Conservation (phyloP, 768 basidiomycete genomes). For the Naganishia antarctica region DNA sequence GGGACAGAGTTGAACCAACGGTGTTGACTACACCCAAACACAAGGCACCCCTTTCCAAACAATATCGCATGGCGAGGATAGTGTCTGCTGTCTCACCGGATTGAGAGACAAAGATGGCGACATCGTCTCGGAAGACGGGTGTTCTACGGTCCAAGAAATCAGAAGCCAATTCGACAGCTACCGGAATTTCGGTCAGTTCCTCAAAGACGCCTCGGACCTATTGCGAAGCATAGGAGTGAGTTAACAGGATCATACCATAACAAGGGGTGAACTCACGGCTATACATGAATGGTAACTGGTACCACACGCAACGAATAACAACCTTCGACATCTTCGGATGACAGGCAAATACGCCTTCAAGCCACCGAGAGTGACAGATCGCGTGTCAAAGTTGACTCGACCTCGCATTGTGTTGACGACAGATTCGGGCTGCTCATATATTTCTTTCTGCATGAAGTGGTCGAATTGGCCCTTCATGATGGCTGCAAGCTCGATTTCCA, state of each 20-base stretch:
- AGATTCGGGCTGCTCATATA: constrained; percentile 95
- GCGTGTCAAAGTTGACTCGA: constrained; percentile 93
- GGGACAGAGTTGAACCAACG: constrained; percentile 93
- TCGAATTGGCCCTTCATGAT: constrained; percentile 99
- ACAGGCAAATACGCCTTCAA: constrained; percentile 90
- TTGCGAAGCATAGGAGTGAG: neutral
- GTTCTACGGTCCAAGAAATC: constrained; percentile 99
- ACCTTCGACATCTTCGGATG: constrained; percentile 87
- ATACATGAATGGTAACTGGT: constrained; percentile 96
- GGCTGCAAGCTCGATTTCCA: constrained; percentile 97
- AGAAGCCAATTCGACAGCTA: constrained; percentile 91
- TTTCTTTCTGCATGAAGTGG: constrained; percentile 99
- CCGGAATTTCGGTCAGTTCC: constrained; percentile 96
- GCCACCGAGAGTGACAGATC: constrained; percentile 88
- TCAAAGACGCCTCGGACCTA: constrained; percentile 91
- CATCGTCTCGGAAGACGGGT: constrained; percentile 97
- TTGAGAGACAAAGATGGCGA: constrained; percentile 92
- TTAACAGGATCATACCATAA: neutral
- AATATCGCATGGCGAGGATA: constrained; percentile 91
- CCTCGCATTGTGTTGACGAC: constrained; percentile 99
- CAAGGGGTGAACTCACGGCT: constrained; percentile 53
- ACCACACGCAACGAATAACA: constrained; percentile 97
- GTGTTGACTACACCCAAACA: constrained; percentile 98
- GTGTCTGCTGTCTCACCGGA: constrained; percentile 99
- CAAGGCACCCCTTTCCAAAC: constrained; percentile 90